These are phyloP conservation scores for Sarocladiaceae sp. DNA, from an alignment of 2,329 filamentous ascomycete species.

Conservation along the genomic window DNA sequence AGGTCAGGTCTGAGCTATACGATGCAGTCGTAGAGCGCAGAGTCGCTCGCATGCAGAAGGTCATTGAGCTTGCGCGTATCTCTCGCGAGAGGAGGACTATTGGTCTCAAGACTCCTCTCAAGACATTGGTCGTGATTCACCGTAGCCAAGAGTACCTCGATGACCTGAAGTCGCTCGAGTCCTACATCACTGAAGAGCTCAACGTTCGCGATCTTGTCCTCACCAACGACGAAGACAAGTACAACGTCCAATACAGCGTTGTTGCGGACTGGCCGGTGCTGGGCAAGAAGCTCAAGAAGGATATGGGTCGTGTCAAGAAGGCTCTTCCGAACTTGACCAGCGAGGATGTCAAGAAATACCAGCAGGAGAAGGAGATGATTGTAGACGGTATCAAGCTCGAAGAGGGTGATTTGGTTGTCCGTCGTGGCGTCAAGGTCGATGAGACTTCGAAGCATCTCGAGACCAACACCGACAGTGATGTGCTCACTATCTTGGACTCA, in stretches of 20 bases:
- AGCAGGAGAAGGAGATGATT: slow-evolving; percentile 66
- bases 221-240: slow-evolving; percentile 81
- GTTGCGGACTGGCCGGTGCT: slow-evolving; percentile 89
- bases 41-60: slow-evolving; percentile 87
- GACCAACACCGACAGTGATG: slow-evolving; percentile 83
- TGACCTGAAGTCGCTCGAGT: slow-evolving; percentile 78
- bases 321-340: slow-evolving; percentile 75
- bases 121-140: slow-evolving; percentile 85
- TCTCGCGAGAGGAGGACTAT: slow-evolving; percentile 81
- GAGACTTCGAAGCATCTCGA: slow-evolving; percentile 71
- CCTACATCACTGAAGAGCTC: slow-evolving; percentile 88
- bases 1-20: slow-evolving; percentile 84
- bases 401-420: slow-evolving; percentile 74
- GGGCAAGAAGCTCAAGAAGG: slow-evolving; percentile 96
- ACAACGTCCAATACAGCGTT: slow-evolving; percentile 88
- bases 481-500: slow-evolving; percentile 85
- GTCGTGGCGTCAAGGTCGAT: slow-evolving; percentile 71
- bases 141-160: slow-evolving; percentile 77
- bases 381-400: slow-evolving; percentile 84
- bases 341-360: slow-evolving; percentile 75
- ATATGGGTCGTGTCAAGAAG: slow-evolving; percentile 87
- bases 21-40: slow-evolving; percentile 81
- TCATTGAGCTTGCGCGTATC: slow-evolving; percentile 86
- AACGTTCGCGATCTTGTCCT: slow-evolving; percentile 85
- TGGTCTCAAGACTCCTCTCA: slow-evolving; percentile 85